Evolutionary conservation across 305 asterid species (phyloP).

Genomic region (Fraxinus nigra): DNA sequence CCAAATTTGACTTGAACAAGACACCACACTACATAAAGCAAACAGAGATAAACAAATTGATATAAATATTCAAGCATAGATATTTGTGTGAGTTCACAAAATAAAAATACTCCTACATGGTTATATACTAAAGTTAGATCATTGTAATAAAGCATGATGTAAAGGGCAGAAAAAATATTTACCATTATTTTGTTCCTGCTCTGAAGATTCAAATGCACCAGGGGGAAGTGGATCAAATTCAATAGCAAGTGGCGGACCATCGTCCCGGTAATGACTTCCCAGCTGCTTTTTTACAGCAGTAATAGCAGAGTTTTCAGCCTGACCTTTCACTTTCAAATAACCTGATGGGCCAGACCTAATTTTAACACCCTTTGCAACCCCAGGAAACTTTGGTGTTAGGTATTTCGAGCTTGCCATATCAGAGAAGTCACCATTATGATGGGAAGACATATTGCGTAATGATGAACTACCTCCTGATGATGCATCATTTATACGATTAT

Average conservation of each 20-base stretch:
- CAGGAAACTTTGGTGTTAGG: slow-evolving; percentile 36
- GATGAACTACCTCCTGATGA: slow-evolving; percentile 77
- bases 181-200: slow-evolving; percentile 51
- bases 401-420: slow-evolving; percentile 41
- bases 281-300: slow-evolving; percentile 85
- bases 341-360: slow-evolving; percentile 78
- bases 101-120: not conserved
- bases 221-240: slow-evolving; percentile 86
- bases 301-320: slow-evolving; percentile 67
- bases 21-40: not conserved
- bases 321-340: slow-evolving; percentile 74
- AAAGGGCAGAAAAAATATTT: slow-evolving; percentile 19
- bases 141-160: not conserved
- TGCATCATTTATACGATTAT: slow-evolving; percentile 42
- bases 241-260: slow-evolving; percentile 89
- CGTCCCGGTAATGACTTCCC: slow-evolving; percentile 68
- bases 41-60: not conserved
- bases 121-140: not conserved
- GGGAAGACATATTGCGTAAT: slow-evolving; percentile 40
- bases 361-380: slow-evolving; percentile 40
- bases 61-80: not conserved
- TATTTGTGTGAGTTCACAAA: not conserved
- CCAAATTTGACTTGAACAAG: slow-evolving; percentile 4
- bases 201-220: slow-evolving; percentile 66
- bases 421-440: slow-evolving; percentile 38